Evolutionary conservation across 2,329 filamentous ascomycete species (phyloP).

Genomic region (Aspergillus uvarum): DNA sequence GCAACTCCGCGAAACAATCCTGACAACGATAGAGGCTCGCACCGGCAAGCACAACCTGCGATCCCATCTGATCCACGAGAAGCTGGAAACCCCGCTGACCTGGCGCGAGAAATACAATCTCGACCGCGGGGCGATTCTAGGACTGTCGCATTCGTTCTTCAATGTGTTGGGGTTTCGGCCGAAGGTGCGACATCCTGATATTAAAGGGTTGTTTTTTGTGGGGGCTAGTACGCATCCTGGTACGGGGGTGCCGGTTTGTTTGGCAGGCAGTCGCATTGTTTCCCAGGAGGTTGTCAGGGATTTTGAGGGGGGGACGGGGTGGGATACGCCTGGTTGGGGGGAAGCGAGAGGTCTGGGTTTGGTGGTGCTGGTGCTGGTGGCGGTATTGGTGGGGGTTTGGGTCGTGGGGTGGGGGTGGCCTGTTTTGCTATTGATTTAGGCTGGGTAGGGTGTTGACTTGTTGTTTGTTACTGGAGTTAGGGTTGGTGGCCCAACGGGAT

Average conservation of each 20-base stretch:
- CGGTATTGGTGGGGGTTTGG: too few species aligned
- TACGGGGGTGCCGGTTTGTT: conserved; percentile 67
- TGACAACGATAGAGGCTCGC: conserved; percentile 51
- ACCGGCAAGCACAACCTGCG: conserved; percentile 54
- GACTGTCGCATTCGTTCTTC: conserved; percentile 70
- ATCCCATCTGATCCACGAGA: conserved; percentile 57
- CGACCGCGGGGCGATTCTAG: conserved; percentile 71
- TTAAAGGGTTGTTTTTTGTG: conserved; percentile 62
- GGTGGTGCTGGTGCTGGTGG: background rate
- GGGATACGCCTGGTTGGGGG: too few species aligned
- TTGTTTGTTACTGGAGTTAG: too few species aligned
- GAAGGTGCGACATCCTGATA: conserved; percentile 26
- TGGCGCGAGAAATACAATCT: conserved; percentile 72
- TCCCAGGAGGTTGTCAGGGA: background rate
- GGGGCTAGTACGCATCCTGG: conserved; percentile 74
- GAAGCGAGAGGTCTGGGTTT: background rate
- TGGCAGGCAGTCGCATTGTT: conserved; percentile 18
- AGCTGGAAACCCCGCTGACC: conserved; percentile 62
- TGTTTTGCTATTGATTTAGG: background rate
- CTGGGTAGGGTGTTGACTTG: too few species aligned
- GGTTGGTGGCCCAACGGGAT: too few species aligned
- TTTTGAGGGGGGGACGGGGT: background rate
- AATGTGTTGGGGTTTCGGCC: conserved; percentile 39
- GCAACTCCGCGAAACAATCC: background rate
- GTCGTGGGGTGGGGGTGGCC: background rate